Conservation (phyloP, 192 early-diverging fungal species). For the Coemansia sp. region DNA sequence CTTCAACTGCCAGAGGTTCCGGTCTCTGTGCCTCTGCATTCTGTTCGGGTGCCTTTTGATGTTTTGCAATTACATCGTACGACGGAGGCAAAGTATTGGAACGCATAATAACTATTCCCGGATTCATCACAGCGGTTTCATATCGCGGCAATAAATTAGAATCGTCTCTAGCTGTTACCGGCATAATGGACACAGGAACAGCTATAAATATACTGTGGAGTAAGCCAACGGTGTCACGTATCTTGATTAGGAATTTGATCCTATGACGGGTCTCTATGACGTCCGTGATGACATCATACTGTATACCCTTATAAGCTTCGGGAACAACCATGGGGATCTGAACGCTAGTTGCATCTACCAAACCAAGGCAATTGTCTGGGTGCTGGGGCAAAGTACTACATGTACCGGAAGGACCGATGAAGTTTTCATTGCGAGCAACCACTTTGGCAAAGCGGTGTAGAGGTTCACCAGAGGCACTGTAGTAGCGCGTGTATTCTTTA, state of each 20-base stretch:
- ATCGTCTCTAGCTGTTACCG: constrained; percentile 43
- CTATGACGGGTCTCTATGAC: constrained; percentile 46
- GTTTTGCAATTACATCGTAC: constrained; percentile 14
- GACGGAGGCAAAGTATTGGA: constrained; percentile 41
- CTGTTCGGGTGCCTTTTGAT: neutral
- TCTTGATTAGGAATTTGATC: constrained; percentile 49
- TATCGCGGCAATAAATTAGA: constrained; percentile 40
- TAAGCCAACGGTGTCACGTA: constrained; percentile 26
- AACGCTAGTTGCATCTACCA: constrained; percentile 33
- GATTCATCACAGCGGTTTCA: constrained; percentile 23
- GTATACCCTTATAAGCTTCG: constrained; percentile 24
- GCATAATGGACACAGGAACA: constrained; percentile 49
- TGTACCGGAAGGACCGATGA: constrained; percentile 13
- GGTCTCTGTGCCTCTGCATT: neutral
- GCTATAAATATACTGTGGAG: constrained; percentile 49
- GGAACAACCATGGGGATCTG: constrained; percentile 34
- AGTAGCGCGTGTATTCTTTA: constrained; percentile 56
- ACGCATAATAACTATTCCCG: constrained; percentile 35
- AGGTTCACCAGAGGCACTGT: constrained; percentile 11
- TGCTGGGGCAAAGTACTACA: constrained; percentile 12
- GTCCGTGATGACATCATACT: constrained; percentile 42
- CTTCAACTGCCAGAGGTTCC: constrained; percentile 5
- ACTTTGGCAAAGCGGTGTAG: constrained; percentile 28
- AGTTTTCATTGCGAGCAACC: constrained; percentile 45
- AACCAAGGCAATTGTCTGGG: constrained; percentile 21